These are phyloP conservation scores for Rhododendron mucronatum DNA, from an alignment of 148 eudicot species.

Conservation along the genomic window DNA sequence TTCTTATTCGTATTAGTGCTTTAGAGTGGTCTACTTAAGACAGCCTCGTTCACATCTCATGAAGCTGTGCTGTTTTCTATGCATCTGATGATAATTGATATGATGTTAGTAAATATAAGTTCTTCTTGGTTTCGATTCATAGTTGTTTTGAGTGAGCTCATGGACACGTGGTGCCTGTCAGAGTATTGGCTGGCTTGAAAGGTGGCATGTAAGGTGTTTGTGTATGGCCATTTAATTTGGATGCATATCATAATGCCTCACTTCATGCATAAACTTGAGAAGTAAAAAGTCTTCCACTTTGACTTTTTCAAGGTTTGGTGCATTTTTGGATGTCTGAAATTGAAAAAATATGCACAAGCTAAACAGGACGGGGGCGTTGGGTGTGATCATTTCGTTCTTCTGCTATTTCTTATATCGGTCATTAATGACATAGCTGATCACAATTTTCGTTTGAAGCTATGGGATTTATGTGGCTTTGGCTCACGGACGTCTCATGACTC, in stretches of 20 bases:
- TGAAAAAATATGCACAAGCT: background rate
- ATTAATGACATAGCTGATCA: background rate
- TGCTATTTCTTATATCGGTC: background rate
- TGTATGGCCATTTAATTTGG: background rate
- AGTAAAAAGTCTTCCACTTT: background rate
- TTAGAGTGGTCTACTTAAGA: background rate
- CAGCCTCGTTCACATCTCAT: background rate
- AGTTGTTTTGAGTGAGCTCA: background rate
- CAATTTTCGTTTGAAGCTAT: background rate
- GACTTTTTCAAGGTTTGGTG: background rate
- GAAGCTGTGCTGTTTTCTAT: background rate
- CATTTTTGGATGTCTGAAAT: background rate
- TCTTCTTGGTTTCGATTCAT: background rate
- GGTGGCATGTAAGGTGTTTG: background rate
- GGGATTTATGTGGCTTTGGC: background rate
- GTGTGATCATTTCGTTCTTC: background rate
- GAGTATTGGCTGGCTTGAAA: background rate
- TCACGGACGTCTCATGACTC: background rate
- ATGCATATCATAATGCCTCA: background rate
- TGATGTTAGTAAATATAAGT: background rate
- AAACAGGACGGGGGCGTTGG: background rate
- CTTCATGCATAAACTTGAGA: background rate
- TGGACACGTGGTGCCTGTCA: background rate
- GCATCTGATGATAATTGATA: background rate
- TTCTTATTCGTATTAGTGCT: background rate